Conservation (phyloP, 148 eudicot genomes). For the Bassia scoparia region DNA sequence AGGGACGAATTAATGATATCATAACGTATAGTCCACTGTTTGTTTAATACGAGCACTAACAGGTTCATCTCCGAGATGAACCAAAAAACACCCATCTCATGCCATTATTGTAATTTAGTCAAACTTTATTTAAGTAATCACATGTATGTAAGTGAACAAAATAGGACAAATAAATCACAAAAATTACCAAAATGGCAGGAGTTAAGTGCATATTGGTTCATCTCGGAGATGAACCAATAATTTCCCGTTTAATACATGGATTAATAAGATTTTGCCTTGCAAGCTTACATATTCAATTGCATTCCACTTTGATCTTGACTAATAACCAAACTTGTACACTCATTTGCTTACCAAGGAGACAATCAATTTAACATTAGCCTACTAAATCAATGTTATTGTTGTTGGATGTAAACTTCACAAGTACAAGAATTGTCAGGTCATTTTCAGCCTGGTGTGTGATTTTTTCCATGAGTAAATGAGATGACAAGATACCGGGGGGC, state of each 20-base stretch:
- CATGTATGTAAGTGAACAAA: too few species aligned
- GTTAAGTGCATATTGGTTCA: neutral
- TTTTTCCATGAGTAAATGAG: neutral
- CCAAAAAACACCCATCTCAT: too few species aligned
- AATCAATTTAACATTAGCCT: neutral
- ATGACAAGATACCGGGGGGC: neutral
- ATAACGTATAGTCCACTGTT: too few species aligned
- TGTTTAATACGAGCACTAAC: too few species aligned
- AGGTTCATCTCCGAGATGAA: too few species aligned
- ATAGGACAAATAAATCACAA: too few species aligned
- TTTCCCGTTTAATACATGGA: constrained; percentile 1
- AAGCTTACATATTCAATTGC: neutral
- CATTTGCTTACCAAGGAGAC: neutral
- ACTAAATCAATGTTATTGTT: neutral
- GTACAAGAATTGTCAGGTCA: neutral
- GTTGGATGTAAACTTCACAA: constrained; percentile 13
- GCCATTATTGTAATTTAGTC: too few species aligned
- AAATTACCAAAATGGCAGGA: neutral
- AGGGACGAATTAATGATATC: too few species aligned
- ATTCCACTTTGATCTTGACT: constrained; percentile 16
- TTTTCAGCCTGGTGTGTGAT: neutral
- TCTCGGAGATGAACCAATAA: neutral
- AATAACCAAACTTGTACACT: neutral
- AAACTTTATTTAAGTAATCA: too few species aligned
- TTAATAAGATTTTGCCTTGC: constrained; percentile 9